These are phyloP conservation scores for Aspergillus nidulans DNA, from an alignment of 495 filamentous ascomycete genomes.

Conservation along the genomic window DNA sequence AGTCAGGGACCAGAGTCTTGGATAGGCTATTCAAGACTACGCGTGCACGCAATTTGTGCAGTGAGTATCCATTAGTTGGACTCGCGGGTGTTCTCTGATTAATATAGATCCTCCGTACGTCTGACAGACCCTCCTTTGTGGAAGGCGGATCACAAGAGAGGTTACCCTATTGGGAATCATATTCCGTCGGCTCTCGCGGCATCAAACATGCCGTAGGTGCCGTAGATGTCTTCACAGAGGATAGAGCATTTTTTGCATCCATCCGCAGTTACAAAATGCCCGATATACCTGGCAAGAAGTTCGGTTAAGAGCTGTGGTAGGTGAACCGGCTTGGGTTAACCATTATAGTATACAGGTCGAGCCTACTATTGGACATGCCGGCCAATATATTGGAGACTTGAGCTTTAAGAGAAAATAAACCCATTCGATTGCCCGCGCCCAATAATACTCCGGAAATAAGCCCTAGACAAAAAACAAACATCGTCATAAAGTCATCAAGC, in stretches of 20 bases:
- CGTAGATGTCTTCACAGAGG: neutral
- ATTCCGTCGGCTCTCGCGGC: conserved; percentile 1
- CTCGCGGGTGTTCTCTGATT: neutral
- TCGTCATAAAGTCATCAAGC: conserved; percentile 21
- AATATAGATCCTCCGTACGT: neutral
- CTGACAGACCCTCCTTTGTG: too few relatives aligned
- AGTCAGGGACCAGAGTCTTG: too few relatives aligned
- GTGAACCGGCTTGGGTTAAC: neutral
- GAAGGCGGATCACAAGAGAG: conserved; percentile 2
- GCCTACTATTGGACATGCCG: too few relatives aligned
- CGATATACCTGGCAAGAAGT: neutral
- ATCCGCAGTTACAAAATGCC: neutral
- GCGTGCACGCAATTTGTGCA: too few relatives aligned
- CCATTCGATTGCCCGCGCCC: conserved; percentile 11
- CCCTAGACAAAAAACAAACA: conserved; percentile 13
- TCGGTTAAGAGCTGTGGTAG: neutral
- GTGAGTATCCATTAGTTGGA: neutral
- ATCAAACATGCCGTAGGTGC: neutral
- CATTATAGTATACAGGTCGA: neutral
- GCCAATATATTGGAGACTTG: conserved; percentile 8
- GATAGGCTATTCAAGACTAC: neutral
- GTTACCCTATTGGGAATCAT: conserved; percentile 8
- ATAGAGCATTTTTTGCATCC: neutral
- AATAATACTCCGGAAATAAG: conserved; percentile 16
- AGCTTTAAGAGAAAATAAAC: conserved; percentile 7